These are phyloP conservation scores for Omphalotus olearius DNA, from an alignment of 1,284 basidiomycete genomes.

Conservation along the genomic window DNA sequence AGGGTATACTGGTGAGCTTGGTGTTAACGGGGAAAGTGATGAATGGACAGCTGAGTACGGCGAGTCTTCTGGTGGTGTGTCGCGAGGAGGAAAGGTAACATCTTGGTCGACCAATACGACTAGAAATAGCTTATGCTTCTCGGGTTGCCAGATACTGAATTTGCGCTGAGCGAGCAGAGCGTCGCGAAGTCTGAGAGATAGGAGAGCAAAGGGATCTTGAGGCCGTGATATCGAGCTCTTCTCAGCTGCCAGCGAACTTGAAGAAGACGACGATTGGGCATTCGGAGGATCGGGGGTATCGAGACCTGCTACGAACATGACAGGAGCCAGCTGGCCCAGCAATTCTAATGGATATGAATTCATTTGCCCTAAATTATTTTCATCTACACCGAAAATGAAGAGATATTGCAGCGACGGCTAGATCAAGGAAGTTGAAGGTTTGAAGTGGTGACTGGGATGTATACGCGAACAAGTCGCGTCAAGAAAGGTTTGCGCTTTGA, in stretches of 20 bases:
- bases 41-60: constrained; percentile 65
- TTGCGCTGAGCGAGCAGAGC: constrained; percentile 59
- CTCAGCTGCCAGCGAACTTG: constrained; percentile 15
- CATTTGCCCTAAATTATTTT: constrained; percentile 40
- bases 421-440: no score
- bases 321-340: constrained; percentile 79
- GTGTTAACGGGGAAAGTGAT: constrained; percentile 86
- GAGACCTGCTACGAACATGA: constrained; percentile 92
- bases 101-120: constrained; percentile 79
- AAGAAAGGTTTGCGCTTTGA: no score
- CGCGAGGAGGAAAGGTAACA: constrained; percentile 83
- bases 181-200: constrained; percentile 56
- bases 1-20: constrained; percentile 84
- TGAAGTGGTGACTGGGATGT: no score
- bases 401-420: no score
- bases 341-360: constrained; percentile 88
- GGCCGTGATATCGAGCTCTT: constrained; percentile 22
- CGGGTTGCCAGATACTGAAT: constrained; percentile 58
- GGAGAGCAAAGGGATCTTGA: constrained; percentile 56
- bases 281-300: constrained; percentile 28
- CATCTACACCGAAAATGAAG: no score
- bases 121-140: constrained; percentile 73
- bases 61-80: constrained; percentile 55
- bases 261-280: constrained; percentile 13
- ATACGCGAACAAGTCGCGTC: no score